Conservation (phyloP, 164 flowering plant species). For the Magnolia kwangsiensis region DNA sequence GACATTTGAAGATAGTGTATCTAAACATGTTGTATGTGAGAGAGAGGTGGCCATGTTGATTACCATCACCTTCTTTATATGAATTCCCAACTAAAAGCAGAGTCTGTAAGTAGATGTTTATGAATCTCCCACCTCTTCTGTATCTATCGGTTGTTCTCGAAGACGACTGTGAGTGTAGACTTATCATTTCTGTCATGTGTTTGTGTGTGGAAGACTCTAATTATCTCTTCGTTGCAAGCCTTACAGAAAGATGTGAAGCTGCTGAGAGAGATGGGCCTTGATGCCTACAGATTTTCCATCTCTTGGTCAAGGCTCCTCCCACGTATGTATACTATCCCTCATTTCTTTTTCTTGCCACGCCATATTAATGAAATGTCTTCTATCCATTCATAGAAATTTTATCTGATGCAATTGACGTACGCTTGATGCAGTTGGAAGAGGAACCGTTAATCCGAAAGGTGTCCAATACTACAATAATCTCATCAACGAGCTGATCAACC, state of each 20-base stretch:
- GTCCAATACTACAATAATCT: slow-evolving; percentile 21
- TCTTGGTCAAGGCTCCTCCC: slow-evolving; percentile 25
- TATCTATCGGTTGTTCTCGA: too few relatives aligned
- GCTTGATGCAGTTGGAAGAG: slow-evolving; percentile 16
- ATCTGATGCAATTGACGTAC: not conserved
- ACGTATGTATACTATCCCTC: not conserved
- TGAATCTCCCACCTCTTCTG: too few relatives aligned
- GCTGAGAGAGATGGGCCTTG: slow-evolving; percentile 14
- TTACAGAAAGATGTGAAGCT: slow-evolving; percentile 24
- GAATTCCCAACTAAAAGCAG: too few relatives aligned
- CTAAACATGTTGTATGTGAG: too few relatives aligned
- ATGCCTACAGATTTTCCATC: slow-evolving; percentile 24
- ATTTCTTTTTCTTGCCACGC: not conserved
- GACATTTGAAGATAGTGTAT: too few relatives aligned
- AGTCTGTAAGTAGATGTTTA: too few relatives aligned
- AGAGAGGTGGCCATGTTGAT: too few relatives aligned
- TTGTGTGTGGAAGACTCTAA: not conserved
- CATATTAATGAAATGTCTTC: too few relatives aligned
- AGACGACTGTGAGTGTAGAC: too few relatives aligned
- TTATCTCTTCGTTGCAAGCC: not conserved
- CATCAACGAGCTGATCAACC: slow-evolving; percentile 15
- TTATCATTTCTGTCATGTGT: too few relatives aligned
- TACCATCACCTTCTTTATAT: too few relatives aligned
- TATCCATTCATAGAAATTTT: not conserved
- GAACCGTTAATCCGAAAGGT: slow-evolving; percentile 18